Base-by-base conservation (phyloP, 1,139 yeast genomes). In the Taiozyma sp. region DNA sequence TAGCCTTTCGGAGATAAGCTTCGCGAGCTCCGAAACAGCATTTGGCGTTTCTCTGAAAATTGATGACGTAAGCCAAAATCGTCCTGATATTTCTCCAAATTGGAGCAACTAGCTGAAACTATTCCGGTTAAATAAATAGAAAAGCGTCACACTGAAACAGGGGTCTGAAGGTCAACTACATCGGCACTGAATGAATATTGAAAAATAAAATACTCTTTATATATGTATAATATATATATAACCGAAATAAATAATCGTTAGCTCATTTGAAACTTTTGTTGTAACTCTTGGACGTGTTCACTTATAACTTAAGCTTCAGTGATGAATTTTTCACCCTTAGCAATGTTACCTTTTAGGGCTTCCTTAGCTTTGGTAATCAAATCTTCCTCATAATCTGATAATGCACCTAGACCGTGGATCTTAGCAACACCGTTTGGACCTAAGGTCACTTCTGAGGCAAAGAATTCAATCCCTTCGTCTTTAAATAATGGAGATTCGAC, bases 381-480 rank as follows among this genome's bases (percentile, higher is more conserved):
- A 67, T 82, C 84, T 75, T 83, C 81, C 74, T 87, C 95, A 58
- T 78, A 81, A 49, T 69, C 74, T 51, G 81, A 71, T 60, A 82
- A 67, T 57, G 74, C 64, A 64, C 86, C 86, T 66, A 86, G 78
- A 46, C 75, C 76, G 73, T 83, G 87, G 66, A 86, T 74, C 73
- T 84, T 84, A 71, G 83, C 84, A 60, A 89, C 90, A 78, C 99
- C 99, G 59, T 84, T 75, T 70, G 87, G 86, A 63, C 97, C 96
- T 65, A 93, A 83, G 61, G 87, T 82, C 60, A 92, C 96, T 65
- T 89, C 91, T 64, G 96, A 84, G 45, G 98, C 90, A 79, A 93
- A 93, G 84, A 87, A 93, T 59, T 86, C 93, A 65, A 92, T 86
- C 66, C 91, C 93, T 69, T 86, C 89, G 55, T 76, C 76, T 78